These are phyloP conservation scores for Saccharomycopsis olivae DNA, from an alignment of 805 yeast species.

Conservation along the genomic window DNA sequence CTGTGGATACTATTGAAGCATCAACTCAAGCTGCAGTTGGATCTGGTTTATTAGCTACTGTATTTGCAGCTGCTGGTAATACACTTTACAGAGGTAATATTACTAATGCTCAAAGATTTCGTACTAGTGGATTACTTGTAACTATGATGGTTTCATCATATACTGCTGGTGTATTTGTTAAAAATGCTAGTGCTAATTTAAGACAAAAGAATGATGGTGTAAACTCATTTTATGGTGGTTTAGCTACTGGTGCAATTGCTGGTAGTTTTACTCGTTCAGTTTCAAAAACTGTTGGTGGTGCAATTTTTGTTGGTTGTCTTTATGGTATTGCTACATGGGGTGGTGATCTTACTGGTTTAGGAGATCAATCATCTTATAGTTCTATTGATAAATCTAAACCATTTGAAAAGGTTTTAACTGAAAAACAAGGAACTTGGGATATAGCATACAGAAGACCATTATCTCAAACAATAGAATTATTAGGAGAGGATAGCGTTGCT, in stretches of 20 bases:
- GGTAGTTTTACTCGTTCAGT: slow-evolving; percentile 29
- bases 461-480: slow-evolving; percentile 64
- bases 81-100: slow-evolving; percentile 32
- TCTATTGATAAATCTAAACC: slow-evolving; percentile 23
- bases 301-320: slow-evolving; percentile 33
- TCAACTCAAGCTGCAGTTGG: slow-evolving; percentile 36
- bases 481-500: slow-evolving; percentile 34
- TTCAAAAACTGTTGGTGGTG: slow-evolving; percentile 35
- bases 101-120: slow-evolving; percentile 27
- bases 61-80: slow-evolving; percentile 38
- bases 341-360: slow-evolving; percentile 37
- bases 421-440: slow-evolving; percentile 65
- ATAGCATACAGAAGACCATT: slow-evolving; percentile 71
- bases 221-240: slow-evolving; percentile 43
- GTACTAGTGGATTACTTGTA: slow-evolving; percentile 24
- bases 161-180: slow-evolving; percentile 37
- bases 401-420: slow-evolving; percentile 21
- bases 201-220: slow-evolving; percentile 53
- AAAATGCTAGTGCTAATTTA: slow-evolving; percentile 41
- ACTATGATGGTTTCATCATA: slow-evolving; percentile 32
- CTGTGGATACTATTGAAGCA: slow-evolving; percentile 44
- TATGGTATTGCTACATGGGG: slow-evolving; percentile 44
- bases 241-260: slow-evolving; percentile 33
- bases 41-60: slow-evolving; percentile 37
- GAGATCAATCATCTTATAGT: slow-evolving; percentile 28